These are phyloP conservation scores for Suhomyces chickasaworum DNA, from an alignment of 1,139 yeast genomes.

Conservation along the genomic window DNA sequence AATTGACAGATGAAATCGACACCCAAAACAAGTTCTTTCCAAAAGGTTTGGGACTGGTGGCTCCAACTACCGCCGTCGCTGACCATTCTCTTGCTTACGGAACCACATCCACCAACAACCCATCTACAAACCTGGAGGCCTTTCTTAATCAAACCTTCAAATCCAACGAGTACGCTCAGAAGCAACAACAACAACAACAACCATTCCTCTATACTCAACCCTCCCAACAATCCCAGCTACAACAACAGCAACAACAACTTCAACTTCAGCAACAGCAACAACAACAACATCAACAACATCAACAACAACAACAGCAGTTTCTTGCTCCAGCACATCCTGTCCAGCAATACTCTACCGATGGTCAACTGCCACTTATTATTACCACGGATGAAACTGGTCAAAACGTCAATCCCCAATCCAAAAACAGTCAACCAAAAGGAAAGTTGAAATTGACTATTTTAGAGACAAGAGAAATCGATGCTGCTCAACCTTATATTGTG, in stretches of 20 bases:
- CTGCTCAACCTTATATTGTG: conserved; percentile 83
- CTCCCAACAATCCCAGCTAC: conserved; percentile 22
- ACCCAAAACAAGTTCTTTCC: conserved; percentile 35
- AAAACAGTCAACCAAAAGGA: conserved; percentile 65
- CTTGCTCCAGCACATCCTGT: conserved; percentile 16
- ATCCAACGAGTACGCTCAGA: conserved; percentile 15
- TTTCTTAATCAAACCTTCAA: conserved; percentile 31
- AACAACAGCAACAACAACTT: conserved; percentile 16
- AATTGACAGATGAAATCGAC: conserved; percentile 14
- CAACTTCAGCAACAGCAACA: too few species aligned
- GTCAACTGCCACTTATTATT: conserved; percentile 40
- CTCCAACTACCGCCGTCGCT: conserved; percentile 70
- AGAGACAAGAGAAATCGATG: conserved; percentile 70
- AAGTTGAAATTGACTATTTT: conserved; percentile 77
- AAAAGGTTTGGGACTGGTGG: conserved; percentile 33
- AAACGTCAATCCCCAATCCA: conserved; percentile 27
- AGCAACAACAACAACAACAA: conserved; percentile 7
- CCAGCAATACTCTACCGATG: conserved; percentile 19
- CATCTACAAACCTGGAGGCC: conserved; percentile 21
- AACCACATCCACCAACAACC: conserved; percentile 49
- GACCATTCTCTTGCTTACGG: conserved; percentile 68
- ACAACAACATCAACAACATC: conserved; percentile 10
- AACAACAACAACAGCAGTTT: conserved; percentile 16
- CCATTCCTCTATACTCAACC: conserved; percentile 6
- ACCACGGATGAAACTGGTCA: conserved; percentile 52